phyloP scores from a whole-genome alignment of 192 early-diverging fungal genomes.

The Lunasporangiospora selenospora region DNA sequence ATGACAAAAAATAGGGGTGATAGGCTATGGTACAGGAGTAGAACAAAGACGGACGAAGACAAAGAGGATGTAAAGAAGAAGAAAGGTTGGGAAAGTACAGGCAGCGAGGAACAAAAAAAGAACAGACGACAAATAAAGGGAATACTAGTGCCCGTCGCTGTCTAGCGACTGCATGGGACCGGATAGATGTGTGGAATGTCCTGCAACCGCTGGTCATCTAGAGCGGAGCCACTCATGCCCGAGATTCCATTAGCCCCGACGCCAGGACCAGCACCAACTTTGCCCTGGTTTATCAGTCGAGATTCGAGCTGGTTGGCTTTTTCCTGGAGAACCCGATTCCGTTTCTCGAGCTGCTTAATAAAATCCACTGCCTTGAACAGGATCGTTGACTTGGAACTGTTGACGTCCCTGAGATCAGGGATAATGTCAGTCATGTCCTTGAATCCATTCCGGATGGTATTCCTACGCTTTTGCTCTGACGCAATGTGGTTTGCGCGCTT shows the following conservation, averaged over 20 bases:
- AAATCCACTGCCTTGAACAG: conserved; percentile 73
- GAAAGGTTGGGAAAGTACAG: no score
- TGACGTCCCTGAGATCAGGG: conserved; percentile 76
- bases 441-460: conserved; percentile 82
- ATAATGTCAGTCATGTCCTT: conserved; percentile 88
- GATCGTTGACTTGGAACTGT: conserved; percentile 69
- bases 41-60: no score
- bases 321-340: conserved; percentile 58
- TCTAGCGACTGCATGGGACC: conserved; percentile 22
- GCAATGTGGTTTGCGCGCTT: conserved; percentile 78
- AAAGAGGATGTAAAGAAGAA: no score
- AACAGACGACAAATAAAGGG: not conserved
- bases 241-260: not conserved
- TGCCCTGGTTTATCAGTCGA: conserved; percentile 14
- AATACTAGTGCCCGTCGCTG: not conserved
- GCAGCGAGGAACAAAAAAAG: no score
- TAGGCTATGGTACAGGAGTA: no score
- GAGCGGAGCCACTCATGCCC: not conserved
- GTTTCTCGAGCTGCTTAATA: conserved; percentile 64
- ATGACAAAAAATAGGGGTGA: no score
- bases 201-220: conserved; percentile 36
- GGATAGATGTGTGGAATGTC: conserved; percentile 48
- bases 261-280: not conserved
- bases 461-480: conserved; percentile 77
- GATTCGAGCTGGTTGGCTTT: conserved; percentile 45